These are phyloP conservation scores for Penicillium herquei DNA, from an alignment of 495 filamentous ascomycete genomes.

Conservation along the genomic window DNA sequence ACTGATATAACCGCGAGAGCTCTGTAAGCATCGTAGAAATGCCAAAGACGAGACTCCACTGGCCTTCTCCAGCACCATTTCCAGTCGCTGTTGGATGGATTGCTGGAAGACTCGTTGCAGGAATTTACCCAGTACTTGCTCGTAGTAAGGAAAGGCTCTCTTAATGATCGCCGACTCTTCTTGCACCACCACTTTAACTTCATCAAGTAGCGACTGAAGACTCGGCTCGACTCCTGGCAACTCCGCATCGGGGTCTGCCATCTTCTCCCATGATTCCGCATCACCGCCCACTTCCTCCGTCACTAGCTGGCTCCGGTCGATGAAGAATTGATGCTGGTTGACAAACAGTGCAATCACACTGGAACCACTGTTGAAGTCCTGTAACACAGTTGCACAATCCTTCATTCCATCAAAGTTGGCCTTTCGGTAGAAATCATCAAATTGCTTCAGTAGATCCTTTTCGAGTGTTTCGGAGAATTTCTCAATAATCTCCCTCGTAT, in stretches of 20 bases:
- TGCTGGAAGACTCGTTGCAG: constrained; percentile 96
- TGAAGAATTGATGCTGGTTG: constrained; percentile 99
- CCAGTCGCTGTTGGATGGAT: constrained; percentile 90
- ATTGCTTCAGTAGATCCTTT: constrained; percentile 92
- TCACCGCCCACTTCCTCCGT: constrained; percentile 87
- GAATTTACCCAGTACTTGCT: constrained; percentile 88
- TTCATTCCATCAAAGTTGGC: constrained; percentile 96
- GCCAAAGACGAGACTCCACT: constrained; percentile 85
- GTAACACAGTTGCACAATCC: constrained; percentile 87
- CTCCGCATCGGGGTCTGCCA: constrained; percentile 92
- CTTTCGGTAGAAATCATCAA: constrained; percentile 91
- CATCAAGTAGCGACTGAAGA: constrained; percentile 85
- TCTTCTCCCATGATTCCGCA: constrained; percentile 79
- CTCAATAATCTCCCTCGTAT: constrained; percentile 88
- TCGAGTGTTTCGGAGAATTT: constrained; percentile 95
- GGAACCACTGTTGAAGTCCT: constrained; percentile 93
- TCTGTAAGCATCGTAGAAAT: constrained; percentile 87
- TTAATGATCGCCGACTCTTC: constrained; percentile 96
- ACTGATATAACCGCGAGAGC: constrained; percentile 81
- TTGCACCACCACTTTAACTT: constrained; percentile 93
- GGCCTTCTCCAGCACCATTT: constrained; percentile 95
- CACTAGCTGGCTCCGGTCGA: constrained; percentile 84
- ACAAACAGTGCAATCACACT: constrained; percentile 95
- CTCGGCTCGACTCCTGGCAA: constrained; percentile 88
- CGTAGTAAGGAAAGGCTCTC: constrained; percentile 91